These are phyloP conservation scores for Staphylotrichum longicolle DNA, from an alignment of 495 filamentous ascomycete genomes.

Conservation along the genomic window DNA sequence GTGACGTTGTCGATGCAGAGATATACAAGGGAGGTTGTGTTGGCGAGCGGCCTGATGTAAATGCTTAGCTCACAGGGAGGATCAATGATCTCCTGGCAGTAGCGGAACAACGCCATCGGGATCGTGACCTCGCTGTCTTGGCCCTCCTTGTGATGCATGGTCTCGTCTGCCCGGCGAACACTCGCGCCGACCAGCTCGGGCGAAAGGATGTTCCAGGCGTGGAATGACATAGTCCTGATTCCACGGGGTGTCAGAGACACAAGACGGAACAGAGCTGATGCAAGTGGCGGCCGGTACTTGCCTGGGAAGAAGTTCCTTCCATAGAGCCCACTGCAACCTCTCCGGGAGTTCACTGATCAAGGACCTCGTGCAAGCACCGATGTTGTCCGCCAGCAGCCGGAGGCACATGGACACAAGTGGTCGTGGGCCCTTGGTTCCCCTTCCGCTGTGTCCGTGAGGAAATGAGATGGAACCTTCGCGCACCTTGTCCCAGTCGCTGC, in stretches of 20 bases:
- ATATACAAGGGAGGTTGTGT: slow-evolving; percentile 29
- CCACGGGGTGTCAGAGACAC: background rate
- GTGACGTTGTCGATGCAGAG: slow-evolving; percentile 28
- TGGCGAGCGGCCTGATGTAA: slow-evolving; percentile 28
- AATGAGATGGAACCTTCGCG: background rate
- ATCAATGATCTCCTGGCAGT: slow-evolving; percentile 9
- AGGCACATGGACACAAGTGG: slow-evolving; percentile 29
- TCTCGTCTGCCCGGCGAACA: too few relatives aligned
- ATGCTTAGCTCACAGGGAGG: slow-evolving; percentile 19
- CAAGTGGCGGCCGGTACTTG: background rate
- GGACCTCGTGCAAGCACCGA: slow-evolving; percentile 8
- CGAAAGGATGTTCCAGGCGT: background rate
- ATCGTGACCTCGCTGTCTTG: slow-evolving; percentile 3
- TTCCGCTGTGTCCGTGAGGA: background rate
- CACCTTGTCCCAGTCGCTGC: background rate
- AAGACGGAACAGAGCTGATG: background rate
- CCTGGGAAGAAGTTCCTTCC: slow-evolving; percentile 16
- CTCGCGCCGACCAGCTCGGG: too few relatives aligned
- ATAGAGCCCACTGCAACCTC: slow-evolving; percentile 20
- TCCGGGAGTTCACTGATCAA: slow-evolving; percentile 21
- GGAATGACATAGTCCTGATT: slow-evolving; percentile 9
- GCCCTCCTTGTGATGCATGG: too few relatives aligned
- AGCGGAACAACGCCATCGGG: slow-evolving; percentile 2
- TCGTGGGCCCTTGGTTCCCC: slow-evolving; percentile 18
- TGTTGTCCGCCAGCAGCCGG: slow-evolving; percentile 25